phyloP scores from a whole-genome alignment of 768 basidiomycete species.

The Mycena amicta region DNA sequence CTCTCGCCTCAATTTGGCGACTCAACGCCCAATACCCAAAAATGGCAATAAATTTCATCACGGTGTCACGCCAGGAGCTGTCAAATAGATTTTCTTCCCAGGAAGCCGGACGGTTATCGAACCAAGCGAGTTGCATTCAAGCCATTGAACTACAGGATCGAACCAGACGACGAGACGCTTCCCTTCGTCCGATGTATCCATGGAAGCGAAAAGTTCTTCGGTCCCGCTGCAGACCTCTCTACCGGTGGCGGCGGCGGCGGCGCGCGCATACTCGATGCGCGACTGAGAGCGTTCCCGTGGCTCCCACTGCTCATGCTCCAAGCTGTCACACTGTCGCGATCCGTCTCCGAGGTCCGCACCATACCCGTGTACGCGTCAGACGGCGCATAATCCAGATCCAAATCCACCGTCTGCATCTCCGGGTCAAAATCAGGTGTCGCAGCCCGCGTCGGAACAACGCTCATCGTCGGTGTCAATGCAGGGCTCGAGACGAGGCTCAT shows the following conservation, averaged over 20 bases:
- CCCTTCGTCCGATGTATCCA: neutral
- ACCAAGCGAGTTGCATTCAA: neutral
- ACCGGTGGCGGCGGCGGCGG: too few species aligned
- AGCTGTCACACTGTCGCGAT: neutral
- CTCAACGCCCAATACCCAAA: neutral
- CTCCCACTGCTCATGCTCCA: neutral
- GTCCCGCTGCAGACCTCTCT: too few species aligned
- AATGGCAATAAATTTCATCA: neutral
- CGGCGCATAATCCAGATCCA: too few species aligned
- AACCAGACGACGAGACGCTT: neutral
- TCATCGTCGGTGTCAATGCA: neutral
- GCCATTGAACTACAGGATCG: neutral
- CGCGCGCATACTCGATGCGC: too few species aligned
- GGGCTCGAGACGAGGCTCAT: neutral
- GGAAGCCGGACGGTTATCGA: too few species aligned
- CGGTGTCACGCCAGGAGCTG: neutral
- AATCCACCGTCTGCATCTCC: too few species aligned
- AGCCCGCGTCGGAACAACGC: neutral
- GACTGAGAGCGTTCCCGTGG: neutral
- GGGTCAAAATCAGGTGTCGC: too few species aligned
- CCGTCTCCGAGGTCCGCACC: too few species aligned
- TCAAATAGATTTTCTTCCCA: too few species aligned
- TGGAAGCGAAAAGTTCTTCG: neutral
- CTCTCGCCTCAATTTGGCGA: neutral
- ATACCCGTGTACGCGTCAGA: too few species aligned